Evolutionary conservation across 768 basidiomycete species (phyloP), one percentile per base, ranked within the genome.

Genomic region (Tulasnella sp.): DNA sequence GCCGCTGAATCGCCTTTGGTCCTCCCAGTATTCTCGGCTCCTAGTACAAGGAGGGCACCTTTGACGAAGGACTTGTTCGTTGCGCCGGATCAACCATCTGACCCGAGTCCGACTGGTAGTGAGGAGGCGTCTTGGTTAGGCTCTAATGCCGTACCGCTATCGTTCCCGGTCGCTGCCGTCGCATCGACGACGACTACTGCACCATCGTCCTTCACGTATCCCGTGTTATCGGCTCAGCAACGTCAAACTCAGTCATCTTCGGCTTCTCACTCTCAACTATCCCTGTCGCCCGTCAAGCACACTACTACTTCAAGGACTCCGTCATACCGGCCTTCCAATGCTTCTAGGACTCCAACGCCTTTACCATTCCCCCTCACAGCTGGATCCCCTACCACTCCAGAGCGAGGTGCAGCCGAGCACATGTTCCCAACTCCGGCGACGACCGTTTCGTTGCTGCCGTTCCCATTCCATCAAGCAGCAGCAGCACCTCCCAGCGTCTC

Each of bases 381-480:
- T n/a, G 55, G 34, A 13, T 17, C 41, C 26, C 5, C 45, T 11
- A 27, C 24, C 29, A 26, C 55, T 42, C 27, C 41, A 34, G 41
- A 56, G 26, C 55, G 44, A 56, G 58, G 11, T 26, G 23, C 7
- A 49, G 47, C 27, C 32, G 24, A 19, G 1, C 47, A 59, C 58
- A 41, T 59, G n/a, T 49, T 59, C 49, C 58, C 58, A 15, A 59
- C 58, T 3, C 58, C 58, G 1, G 58, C 58, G 4, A 49, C 58
- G 13, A 59, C 58, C 13, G 38, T 59, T 38, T 47, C 47, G 10
- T 59, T 47, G 4, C 26, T 59, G 23, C 58, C 58, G 11, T 59
- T 59, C 45, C 58, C 58, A 15, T 30, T 26, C 34, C 56, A 42
- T 50, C 56, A 45, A n/a, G 26, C n/a, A 3, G 41, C 34, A 11